A percentile compares a stretch with the other conserved stretches of the same genome.
phyloP scores from a whole-genome alignment of 2,329 filamentous ascomycete genomes.

The Pezicula carpinea region DNA sequence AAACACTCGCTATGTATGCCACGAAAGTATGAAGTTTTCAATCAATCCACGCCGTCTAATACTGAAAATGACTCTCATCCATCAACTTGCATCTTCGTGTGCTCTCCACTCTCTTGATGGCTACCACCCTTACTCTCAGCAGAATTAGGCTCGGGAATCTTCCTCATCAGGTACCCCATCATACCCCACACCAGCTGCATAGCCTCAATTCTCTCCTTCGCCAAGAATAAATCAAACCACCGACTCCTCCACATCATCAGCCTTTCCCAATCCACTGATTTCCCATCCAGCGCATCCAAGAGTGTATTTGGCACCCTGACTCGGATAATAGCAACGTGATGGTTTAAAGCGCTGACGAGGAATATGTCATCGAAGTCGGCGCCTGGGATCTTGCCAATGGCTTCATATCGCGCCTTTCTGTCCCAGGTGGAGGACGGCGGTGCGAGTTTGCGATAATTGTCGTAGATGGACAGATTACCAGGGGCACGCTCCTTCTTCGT shows the following conservation, averaged over 20 bases:
- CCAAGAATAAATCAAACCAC: slow-evolving; percentile 58
- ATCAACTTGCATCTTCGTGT: background rate
- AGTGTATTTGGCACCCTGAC: slow-evolving; percentile 52
- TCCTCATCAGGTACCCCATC: slow-evolving; percentile 56
- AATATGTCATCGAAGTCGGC: slow-evolving; percentile 55
- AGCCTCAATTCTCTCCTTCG: slow-evolving; percentile 49
- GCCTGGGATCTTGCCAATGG: slow-evolving; percentile 47
- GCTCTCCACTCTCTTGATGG: no score
- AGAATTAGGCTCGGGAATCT: slow-evolving; percentile 1
- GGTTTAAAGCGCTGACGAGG: slow-evolving; percentile 55
- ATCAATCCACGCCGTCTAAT: background rate
- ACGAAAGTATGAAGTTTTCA: no score
- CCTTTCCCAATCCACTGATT: slow-evolving; percentile 28
- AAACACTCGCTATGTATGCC: no score
- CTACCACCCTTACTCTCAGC: no score
- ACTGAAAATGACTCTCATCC: background rate
- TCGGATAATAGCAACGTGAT: slow-evolving; percentile 54
- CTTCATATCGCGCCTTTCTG: slow-evolving; percentile 50
- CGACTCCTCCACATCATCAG: slow-evolving; percentile 52
- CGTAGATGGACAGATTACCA: slow-evolving; percentile 51
- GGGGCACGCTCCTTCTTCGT: slow-evolving; percentile 2
- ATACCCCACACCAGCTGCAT: slow-evolving; percentile 55
- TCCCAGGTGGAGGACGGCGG: slow-evolving; percentile 57
- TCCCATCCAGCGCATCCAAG: slow-evolving; percentile 48
- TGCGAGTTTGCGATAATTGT: slow-evolving; percentile 58